phyloP scores from a whole-genome alignment of 2,329 filamentous ascomycete species.

The Grosmannia clavigera region DNA sequence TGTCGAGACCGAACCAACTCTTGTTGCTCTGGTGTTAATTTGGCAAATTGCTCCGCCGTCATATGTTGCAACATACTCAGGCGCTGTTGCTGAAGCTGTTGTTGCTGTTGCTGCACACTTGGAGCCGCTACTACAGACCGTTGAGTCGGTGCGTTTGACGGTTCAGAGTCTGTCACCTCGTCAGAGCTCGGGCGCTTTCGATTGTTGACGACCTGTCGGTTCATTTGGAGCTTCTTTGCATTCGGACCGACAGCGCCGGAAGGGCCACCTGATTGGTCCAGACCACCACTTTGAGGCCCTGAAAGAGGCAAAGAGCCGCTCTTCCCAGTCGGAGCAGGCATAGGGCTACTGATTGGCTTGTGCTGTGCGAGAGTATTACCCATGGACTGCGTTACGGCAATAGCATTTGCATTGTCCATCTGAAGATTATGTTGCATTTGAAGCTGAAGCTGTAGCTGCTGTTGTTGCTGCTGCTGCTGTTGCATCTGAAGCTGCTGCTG shows the following conservation, averaged over 20 bases:
- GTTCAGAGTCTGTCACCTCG: background rate
- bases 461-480: slow-evolving; percentile 9
- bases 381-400: background rate
- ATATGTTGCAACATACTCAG: slow-evolving; percentile 17
- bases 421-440: slow-evolving; percentile 13
- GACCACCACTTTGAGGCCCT: background rate
- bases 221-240: background rate
- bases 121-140: background rate
- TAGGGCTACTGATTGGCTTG: background rate
- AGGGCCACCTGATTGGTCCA: background rate
- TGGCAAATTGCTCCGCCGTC: slow-evolving; percentile 26
- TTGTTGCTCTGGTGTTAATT: slow-evolving; percentile 29
- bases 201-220: background rate
- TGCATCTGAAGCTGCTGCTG: slow-evolving; percentile 8
- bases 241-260: background rate
- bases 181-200: slow-evolving; percentile 9
- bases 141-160: background rate
- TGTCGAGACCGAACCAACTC: slow-evolving; percentile 15
- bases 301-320: background rate
- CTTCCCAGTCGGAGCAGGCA: background rate
- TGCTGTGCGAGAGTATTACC: background rate
- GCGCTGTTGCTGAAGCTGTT: slow-evolving; percentile 13
- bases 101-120: slow-evolving; percentile 9
- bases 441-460: slow-evolving; percentile 10
- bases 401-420: background rate